These are phyloP conservation scores for Citrus trifoliata DNA, from an alignment of 345 rosid genomes.

Conservation along the genomic window DNA sequence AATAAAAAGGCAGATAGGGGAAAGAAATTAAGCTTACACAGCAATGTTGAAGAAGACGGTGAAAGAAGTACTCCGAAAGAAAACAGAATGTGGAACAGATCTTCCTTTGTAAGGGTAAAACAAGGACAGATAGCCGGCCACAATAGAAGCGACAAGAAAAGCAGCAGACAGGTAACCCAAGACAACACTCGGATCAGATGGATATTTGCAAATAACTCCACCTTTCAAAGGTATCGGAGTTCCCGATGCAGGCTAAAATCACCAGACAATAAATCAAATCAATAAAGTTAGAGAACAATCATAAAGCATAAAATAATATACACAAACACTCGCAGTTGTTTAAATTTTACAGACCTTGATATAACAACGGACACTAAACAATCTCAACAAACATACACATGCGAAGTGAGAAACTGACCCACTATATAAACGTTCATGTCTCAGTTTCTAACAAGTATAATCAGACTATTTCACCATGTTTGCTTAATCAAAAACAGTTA, in stretches of 20 bases:
- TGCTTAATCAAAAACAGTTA: neutral
- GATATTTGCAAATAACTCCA: slow-evolving; percentile 75
- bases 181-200: slow-evolving; percentile 65
- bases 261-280: neutral
- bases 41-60: slow-evolving; percentile 71
- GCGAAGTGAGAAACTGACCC: neutral
- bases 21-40: slow-evolving; percentile 42
- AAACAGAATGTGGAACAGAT: slow-evolving; percentile 61
- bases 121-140: slow-evolving; percentile 58
- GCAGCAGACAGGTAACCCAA: slow-evolving; percentile 66
- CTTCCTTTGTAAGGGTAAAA: slow-evolving; percentile 75
- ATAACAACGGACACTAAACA: too few species aligned
- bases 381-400: neutral
- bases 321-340: neutral
- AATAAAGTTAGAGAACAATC: neutral
- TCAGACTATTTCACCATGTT: neutral
- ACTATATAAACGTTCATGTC: neutral
- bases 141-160: slow-evolving; percentile 48
- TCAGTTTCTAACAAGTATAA: neutral
- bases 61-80: slow-evolving; percentile 60
- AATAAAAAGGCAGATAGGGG: neutral
- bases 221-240: slow-evolving; percentile 58
- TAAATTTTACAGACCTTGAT: too few species aligned
- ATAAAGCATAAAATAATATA: neutral
- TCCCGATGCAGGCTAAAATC: slow-evolving; percentile 61